Base-by-base conservation (phyloP, 176 grass and related monocot species). In the Secale cereale region DNA sequence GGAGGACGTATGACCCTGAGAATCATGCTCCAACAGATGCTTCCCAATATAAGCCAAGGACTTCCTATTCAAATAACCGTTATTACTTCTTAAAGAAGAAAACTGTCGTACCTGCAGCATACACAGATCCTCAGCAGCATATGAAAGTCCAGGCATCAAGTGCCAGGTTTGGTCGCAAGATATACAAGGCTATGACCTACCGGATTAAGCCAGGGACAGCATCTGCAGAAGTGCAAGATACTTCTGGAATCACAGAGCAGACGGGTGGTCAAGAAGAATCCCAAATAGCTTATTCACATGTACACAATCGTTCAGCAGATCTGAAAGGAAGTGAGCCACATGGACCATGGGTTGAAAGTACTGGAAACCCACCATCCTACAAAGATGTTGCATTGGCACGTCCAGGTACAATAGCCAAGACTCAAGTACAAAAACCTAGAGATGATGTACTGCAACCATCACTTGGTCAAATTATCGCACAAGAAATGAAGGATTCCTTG, bases 381-480 rank as follows among this genome's bases (percentile, higher is more conserved):
- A 99, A 99, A 91, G 93, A 99, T 91, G 97, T 99, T 83, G 97
- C 97, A 72, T 77, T 96, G 73, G 97, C 97, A 63, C 97, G 93
- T 81, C 97, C 97, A 63, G 97, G 97, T 82, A 99, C 97, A 75
- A 96, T 99, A 86, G 45, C 83, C 40, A 99, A 92, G 86, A 78
- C 86, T 79, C 93, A 96, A 54, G 89, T 85, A 73, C 88, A 89
- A 70, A 96, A 93, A 85, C 80, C 88, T 28, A 92, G 87, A 78
- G 91, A 92, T 76, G 91, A 93, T 82, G 60, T 87, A 60, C 31
- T 26, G 14, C 69, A 92, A 65, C 90, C 89, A 74, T 81, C 82
- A 23, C 82, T 88, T 59, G 86, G 66, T 70, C 85, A 89, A 86
- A 95, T 88, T 74, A 74, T 89, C 79, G 92, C 78, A 76, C 86